phyloP scores from a whole-genome alignment of 441 rosid species.

The Bocquillonia castaneifolia region DNA sequence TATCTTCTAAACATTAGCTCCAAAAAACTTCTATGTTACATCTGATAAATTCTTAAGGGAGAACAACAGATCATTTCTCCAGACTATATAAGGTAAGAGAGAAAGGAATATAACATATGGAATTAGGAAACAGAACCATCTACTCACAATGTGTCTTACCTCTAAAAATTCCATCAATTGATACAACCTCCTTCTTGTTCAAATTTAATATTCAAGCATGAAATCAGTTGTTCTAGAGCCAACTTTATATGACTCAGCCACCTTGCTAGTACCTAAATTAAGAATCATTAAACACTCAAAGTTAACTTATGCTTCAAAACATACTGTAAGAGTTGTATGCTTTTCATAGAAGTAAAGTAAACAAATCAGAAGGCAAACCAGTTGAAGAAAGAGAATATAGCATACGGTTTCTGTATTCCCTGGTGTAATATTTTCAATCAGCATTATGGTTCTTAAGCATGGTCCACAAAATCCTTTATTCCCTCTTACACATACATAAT shows the following conservation, averaged over 20 bases:
- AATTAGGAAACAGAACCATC: no score
- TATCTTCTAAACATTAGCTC: not conserved
- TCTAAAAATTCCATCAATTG: constrained; percentile 84
- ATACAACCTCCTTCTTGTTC: constrained; percentile 70
- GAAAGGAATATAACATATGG: not conserved
- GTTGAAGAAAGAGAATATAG: not conserved
- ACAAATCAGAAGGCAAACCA: not conserved
- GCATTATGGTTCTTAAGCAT: constrained; percentile 72
- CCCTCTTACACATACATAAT: constrained; percentile 63
- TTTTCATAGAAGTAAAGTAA: not conserved
- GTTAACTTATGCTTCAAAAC: not conserved
- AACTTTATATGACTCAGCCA: constrained; percentile 70
- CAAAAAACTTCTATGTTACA: not conserved
- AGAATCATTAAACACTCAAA: constrained; percentile 15
- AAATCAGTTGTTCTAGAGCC: constrained; percentile 67
- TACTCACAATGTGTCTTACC: constrained; percentile 43
- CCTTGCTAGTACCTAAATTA: constrained; percentile 70
- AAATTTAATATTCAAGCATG: constrained; percentile 77
- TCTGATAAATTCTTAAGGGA: not conserved
- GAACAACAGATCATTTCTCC: not conserved
- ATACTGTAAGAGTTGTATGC: constrained; percentile 3
- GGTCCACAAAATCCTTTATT: constrained; percentile 91
- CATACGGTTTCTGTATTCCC: constrained; percentile 53
- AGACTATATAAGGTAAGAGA: not conserved
- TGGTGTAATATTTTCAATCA: constrained; percentile 63